Percentiles rank a stretch among this genome's conserved stretches.
Evolutionary conservation across 148 eudicot species (phyloP).

Genomic region (Arctostaphylos glauca): DNA sequence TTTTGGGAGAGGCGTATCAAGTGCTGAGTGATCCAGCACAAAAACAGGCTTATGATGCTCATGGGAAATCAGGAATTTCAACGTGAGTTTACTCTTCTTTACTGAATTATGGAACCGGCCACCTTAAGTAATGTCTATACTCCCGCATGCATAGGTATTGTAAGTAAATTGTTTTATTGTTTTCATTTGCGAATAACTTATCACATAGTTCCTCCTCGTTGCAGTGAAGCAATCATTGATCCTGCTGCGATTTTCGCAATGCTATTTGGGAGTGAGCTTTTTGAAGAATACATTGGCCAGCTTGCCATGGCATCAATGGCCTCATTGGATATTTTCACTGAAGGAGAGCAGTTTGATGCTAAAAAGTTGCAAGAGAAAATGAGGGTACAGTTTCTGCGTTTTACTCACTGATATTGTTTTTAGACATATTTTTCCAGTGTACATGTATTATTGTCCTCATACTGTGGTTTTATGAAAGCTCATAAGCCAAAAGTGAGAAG

Average conservation of each 20-base stretch:
- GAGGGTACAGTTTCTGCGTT: constrained; percentile 52
- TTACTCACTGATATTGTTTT: background rate
- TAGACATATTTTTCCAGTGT: background rate
- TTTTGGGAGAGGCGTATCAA: constrained; percentile 96
- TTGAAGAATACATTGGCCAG: constrained; percentile 97
- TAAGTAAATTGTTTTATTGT: background rate
- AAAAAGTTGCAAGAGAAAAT: constrained; percentile 90
- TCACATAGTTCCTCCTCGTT: constrained; percentile 12
- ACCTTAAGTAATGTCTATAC: background rate
- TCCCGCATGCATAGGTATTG: background rate
- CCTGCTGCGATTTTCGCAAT: constrained; percentile 98
- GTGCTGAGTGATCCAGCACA: constrained; percentile 91
- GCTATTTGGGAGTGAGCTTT: constrained; percentile 99
- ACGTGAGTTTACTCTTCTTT: constrained; percentile 48
- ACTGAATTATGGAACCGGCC: background rate
- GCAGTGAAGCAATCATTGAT: constrained; percentile 88
- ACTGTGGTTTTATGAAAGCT: background rate
- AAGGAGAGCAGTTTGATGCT: constrained; percentile 76
- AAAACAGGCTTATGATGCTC: constrained; percentile 86
- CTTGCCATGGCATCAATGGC: constrained; percentile 99
- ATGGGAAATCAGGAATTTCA: constrained; percentile 94
- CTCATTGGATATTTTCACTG: constrained; percentile 78
- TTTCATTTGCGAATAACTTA: constrained; percentile 3
- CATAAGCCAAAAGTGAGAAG: background rate
- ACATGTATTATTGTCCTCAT: background rate